These are phyloP conservation scores for Aspergillus luchuensis DNA, from an alignment of 2,329 filamentous ascomycete genomes.

Conservation along the genomic window DNA sequence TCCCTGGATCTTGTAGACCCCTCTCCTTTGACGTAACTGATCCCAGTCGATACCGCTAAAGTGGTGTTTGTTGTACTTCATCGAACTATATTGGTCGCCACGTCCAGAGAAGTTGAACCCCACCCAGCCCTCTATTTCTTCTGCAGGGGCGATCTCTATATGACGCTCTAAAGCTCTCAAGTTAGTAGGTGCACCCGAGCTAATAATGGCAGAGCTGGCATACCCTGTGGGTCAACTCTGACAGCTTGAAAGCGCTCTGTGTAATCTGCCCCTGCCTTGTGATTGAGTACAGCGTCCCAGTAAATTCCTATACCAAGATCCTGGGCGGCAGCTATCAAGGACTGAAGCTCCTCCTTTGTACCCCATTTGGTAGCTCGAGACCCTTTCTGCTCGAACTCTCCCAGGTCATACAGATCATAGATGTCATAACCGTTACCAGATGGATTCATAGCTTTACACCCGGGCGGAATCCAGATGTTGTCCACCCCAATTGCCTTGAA, in stretches of 20 bases:
- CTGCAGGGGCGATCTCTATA: conserved; percentile 55
- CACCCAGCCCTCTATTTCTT: conserved; percentile 69
- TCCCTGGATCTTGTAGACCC: conserved; percentile 66
- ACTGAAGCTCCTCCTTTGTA: conserved; percentile 60
- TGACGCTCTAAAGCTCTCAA: conserved; percentile 51
- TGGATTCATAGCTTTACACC: conserved; percentile 66
- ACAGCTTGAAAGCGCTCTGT: conserved; percentile 64
- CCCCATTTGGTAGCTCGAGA: conserved; percentile 68
- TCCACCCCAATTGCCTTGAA: conserved; percentile 64
- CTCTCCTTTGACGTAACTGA: conserved; percentile 57
- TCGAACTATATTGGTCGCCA: conserved; percentile 58
- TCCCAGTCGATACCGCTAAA: conserved; percentile 72
- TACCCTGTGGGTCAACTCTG: conserved; percentile 61
- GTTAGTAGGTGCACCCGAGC: not conserved
- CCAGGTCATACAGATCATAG: conserved; percentile 70
- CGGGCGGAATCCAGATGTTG: conserved; percentile 69
- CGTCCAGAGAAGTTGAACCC: conserved; percentile 67
- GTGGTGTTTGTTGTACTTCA: conserved; percentile 68
- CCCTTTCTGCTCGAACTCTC: conserved; percentile 73
- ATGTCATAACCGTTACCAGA: conserved; percentile 68
- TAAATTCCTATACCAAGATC: conserved; percentile 60
- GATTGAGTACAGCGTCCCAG: conserved; percentile 73
- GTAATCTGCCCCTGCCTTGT: conserved; percentile 69
- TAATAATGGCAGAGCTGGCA: not conserved
- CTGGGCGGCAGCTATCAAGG: conserved; percentile 55